Evolutionary conservation across 495 filamentous ascomycete species (phyloP), one percentile per base, ranked within the genome.

Genomic region (Podospora sp.): DNA sequence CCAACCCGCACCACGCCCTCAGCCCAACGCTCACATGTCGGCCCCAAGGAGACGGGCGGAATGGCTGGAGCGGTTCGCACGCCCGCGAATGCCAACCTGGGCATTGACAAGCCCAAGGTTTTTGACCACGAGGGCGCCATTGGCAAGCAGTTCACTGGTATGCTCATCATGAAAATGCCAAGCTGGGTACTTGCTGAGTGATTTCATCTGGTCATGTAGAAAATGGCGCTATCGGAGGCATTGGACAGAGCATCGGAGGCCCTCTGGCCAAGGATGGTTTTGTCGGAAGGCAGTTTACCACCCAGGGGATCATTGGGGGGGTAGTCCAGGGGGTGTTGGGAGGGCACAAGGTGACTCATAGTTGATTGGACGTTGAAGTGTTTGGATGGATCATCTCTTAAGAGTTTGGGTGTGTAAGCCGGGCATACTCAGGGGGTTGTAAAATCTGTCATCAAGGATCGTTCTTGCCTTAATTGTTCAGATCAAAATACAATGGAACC

Each of bases 201-300:
- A 24, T 33, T 33, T 22, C 2, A 22, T 51, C 29, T 22, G 2
- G 1, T 58, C n/a, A n/a, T 24, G 69, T 70, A 81, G 78, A 69
- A 14, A 78, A 86, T 16, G 85, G 87, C 25, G 74, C 77, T 0
- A 77, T 88, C 36, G 83, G 86, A 18, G 79, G 82, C 33, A 78
- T 78, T 6, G 83, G 80, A 6, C 76, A 88, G 60, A 80, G 73
- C 40, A 65, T 88, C 8, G 85, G 86, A n/a, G 87, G 86, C 0
- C 84, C 84, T 0, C 75, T 87, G 53, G 80, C 69, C 40, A 81
- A 80, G 62, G 78, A 81, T 12, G 82, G 84, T 9, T 52, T 71
- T 22, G 77, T 86, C 57, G 84, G 84, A 26, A 79, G 74, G 35
- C 83, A 84, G 69, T 87, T 85, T 65, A 83, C 82, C 11, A 72